These are phyloP conservation scores for Acrocalymma vagum DNA, from an alignment of 2,329 filamentous ascomycete species.

Conservation along the genomic window DNA sequence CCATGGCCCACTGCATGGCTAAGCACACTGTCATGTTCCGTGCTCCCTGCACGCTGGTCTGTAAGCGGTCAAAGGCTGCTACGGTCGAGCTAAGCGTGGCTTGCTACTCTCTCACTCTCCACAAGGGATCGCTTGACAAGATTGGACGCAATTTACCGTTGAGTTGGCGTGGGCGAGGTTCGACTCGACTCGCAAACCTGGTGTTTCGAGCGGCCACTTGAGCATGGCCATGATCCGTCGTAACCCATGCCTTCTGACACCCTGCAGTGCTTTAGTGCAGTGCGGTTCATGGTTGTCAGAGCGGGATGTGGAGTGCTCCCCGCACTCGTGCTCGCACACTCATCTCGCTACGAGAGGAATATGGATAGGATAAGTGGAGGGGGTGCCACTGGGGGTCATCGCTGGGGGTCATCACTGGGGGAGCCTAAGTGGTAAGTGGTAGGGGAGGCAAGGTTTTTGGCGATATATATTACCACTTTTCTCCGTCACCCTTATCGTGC, in stretches of 20 bases:
- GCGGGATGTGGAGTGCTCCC: slow-evolving; percentile 39
- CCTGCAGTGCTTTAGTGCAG: slow-evolving; percentile 36
- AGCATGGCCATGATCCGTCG: too few relatives aligned
- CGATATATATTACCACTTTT: too few relatives aligned
- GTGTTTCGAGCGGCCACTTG: slow-evolving; percentile 26
- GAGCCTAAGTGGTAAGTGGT: too few relatives aligned
- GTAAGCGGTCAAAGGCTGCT: slow-evolving; percentile 29
- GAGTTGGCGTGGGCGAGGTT: slow-evolving; percentile 26
- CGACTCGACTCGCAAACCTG: slow-evolving; percentile 31
- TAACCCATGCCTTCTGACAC: too few relatives aligned
- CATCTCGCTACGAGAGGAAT: slow-evolving; percentile 35
- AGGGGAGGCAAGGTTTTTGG: slow-evolving; percentile 28
- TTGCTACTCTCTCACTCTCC: slow-evolving; percentile 21
- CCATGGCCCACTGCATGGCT: slow-evolving; percentile 19
- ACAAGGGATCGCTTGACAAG: slow-evolving; percentile 18
- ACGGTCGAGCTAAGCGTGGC: slow-evolving; percentile 22
- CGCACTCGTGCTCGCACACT: slow-evolving; percentile 43
- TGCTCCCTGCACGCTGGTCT: slow-evolving; percentile 37
- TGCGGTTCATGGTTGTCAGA: slow-evolving; percentile 36
- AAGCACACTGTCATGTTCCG: slow-evolving; percentile 26
- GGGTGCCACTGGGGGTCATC: too few relatives aligned
- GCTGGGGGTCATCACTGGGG: too few relatives aligned
- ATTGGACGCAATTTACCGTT: slow-evolving; percentile 36
- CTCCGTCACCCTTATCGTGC: too few relatives aligned
- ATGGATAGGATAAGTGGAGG: too few relatives aligned